phyloP scores from a whole-genome alignment of 2,329 filamentous ascomycete species.

The Colletotrichum tofieldiae region DNA sequence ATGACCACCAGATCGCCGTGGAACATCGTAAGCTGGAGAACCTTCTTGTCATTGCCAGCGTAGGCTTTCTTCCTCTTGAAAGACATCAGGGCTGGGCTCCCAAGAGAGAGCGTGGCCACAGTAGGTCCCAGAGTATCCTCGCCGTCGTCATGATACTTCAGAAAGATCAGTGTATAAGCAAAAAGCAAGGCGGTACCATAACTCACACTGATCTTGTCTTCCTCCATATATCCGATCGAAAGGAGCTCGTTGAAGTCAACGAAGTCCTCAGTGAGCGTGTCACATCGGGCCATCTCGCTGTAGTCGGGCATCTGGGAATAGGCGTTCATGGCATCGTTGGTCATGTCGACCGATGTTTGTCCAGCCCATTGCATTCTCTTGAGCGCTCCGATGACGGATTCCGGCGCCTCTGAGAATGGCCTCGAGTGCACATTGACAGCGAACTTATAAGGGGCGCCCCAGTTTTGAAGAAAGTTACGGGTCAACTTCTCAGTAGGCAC shows the following conservation, averaged over 20 bases:
- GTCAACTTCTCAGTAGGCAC: slow-evolving; percentile 61
- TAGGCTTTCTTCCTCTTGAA: slow-evolving; percentile 68
- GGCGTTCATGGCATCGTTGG: slow-evolving; percentile 42
- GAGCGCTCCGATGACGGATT: slow-evolving; percentile 64
- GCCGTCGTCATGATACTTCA: slow-evolving; percentile 77
- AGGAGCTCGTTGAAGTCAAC: slow-evolving; percentile 75
- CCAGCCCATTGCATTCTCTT: slow-evolving; percentile 71
- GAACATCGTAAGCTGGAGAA: slow-evolving; percentile 61
- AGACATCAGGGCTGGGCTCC: slow-evolving; percentile 70
- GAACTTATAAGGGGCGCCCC: slow-evolving; percentile 79
- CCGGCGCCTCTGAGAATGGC: slow-evolving; percentile 65
- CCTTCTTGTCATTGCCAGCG: slow-evolving; percentile 11
- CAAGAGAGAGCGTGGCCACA: slow-evolving; percentile 74
- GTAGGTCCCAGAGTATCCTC: slow-evolving; percentile 74
- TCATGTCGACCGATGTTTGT: slow-evolving; percentile 54
- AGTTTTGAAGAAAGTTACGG: slow-evolving; percentile 69
- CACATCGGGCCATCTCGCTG: slow-evolving; percentile 7
- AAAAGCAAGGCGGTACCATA: not conserved
- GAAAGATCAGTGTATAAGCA: not conserved
- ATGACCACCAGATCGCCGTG: slow-evolving; percentile 78
- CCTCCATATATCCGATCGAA: slow-evolving; percentile 74
- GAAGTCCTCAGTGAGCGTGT: slow-evolving; percentile 48
- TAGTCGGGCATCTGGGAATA: slow-evolving; percentile 1
- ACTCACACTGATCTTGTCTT: slow-evolving; percentile 70
- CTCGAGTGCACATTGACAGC: slow-evolving; percentile 68